Evolutionary conservation across 2,329 filamentous ascomycete genomes (phyloP), one percentile per base, ranked within the genome.

Genomic region (Lecanoromycetidae sp.): DNA sequence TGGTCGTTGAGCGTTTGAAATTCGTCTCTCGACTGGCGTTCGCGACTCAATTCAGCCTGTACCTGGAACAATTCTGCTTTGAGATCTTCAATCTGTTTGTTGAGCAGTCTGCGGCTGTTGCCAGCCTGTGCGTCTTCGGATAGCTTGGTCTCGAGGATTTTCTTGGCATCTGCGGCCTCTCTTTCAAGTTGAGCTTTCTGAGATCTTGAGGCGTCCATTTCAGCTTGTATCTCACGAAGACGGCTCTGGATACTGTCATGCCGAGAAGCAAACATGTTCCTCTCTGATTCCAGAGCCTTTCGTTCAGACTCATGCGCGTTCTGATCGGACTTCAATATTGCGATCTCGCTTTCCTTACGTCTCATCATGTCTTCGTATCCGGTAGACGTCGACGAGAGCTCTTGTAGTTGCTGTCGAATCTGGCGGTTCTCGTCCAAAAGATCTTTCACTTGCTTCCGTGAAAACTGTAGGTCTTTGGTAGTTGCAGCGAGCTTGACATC

Each of bases 281-380:
- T 87, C 60, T 95, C 87, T 2, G 84, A 76, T 54, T 94, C 87
- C 29, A 94, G 79, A 12, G 72, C 74, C 52, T 79, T 80, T 25
- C 82, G 84, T 57, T 95, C 88, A 43, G 80, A 78, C 61, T 94
- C 84, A 55, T 83, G 82, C 54, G 82, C 86, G 61, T 83, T 84
- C 53, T 88, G 78, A 61, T 98, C 91, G 9, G 80, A 79, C 56
- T 87, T 86, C 27, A 96, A 73, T 37, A 96, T 74, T 0, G 82
- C 76, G 17, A 98, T 71, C 60, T 98, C 93, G 62, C 88, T 94
- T 61, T 98, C 91, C 62, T 96, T 98, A 50, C 84, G 82, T 20
- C 87, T 77, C 20, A 98, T 83, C 35, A 96, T 76, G 57, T 96
- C 90, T 64, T 98, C 91, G 55, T 94, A 96, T 59, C 88, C 87